Base-by-base conservation (phyloP, 192 early-diverging fungal genomes). In the Coemansia sp. region DNA sequence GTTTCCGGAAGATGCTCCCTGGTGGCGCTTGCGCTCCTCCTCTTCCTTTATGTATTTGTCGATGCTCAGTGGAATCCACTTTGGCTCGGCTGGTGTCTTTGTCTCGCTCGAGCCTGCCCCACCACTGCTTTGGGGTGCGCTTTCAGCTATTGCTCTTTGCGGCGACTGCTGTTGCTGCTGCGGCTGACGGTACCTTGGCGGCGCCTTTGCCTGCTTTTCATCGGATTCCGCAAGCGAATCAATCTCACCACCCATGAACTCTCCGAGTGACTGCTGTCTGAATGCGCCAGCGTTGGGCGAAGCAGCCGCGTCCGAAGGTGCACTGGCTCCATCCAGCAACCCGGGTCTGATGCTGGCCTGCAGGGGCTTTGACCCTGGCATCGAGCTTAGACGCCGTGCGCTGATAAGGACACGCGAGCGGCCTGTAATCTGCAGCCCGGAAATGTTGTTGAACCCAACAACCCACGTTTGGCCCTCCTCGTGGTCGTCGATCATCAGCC, bases 31-130 rank as follows among this genome's bases (percentile, higher is more conserved):
- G 46, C 64, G 68, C 48, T 76, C 74, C 56, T 81, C 78, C 3
- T 80, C 78, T 49, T 81, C 72, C 48, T 69, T 65, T 58, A 81
- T 49, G 48, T 81, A 81, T 55, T 75, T 81, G 62, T 81, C 78
- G 66, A 81, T 75, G 66, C 69, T 75, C 59, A 81, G 53, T 7
- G 78, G 78, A 15, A 81, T 71, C 77, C 77, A 79, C 30, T 67
- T 79, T 9, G 71, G 77, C 55, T 48, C 64, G 4, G 48, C 2
- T 25, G 18, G 42, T 23, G 57, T 7, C 33, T 31, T 49, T 45
- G 55, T 57, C 23, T 23, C 45, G 69, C 31, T 42, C 29, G 7
- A 3, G 42, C 35, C 40, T 21, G 35, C 26, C 37, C 49, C 66
- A n/a, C 21, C 48, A 45, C 13, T 33, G 64, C 34, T 35, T 58